Evolutionary conservation across 2,329 filamentous ascomycete genomes (phyloP), one percentile per base, ranked within the genome.

Genomic region (Fusarium sp.): DNA sequence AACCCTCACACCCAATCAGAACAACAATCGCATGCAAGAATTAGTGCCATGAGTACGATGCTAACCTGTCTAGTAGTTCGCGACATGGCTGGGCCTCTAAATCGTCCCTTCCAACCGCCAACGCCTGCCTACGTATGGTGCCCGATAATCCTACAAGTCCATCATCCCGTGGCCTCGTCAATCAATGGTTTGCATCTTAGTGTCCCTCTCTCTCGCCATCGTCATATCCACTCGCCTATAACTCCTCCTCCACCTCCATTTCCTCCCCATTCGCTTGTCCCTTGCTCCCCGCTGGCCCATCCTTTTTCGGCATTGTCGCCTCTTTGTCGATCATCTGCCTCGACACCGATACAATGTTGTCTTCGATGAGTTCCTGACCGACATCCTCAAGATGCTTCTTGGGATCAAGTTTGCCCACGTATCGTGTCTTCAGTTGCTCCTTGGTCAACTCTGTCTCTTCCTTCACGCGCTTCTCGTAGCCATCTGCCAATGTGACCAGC

Each of bases 261-360:
- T 87, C 82, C 58, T 92, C 88, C 18, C 86, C 89, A 67, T 88
- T 89, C n/a, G 83, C 81, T 63, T 85, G 83, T 39, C 87, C 88
- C 75, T 88, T 87, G 41, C 86, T 80, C 37, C 80, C 81, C 16
- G 83, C 83, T 66, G 84, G 83, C 14, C 79, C 81, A 69, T 93
- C 88, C 84, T 92, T 92, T 82, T 90, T 92, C 23, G 96, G 94
- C 84, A 97, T 94, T 6, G 95, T 97, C 5, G 97, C 97, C 84
- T 99, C 97, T 87, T 98, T 98, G 87, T 98, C 97, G 80, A 99
- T 98, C 96, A 99, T 98, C 84, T 98, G 97, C 83, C 96, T 90
- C 75, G 95, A 97, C n/a, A 99, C 95, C 5, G 95, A 94, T 14
- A 99, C 97, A 75, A 99, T 99, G 85, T 99, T 99, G 89, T 99